phyloP scores from a whole-genome alignment of 2,329 filamentous ascomycete species.

The Aspergillus pseudotamarii region DNA sequence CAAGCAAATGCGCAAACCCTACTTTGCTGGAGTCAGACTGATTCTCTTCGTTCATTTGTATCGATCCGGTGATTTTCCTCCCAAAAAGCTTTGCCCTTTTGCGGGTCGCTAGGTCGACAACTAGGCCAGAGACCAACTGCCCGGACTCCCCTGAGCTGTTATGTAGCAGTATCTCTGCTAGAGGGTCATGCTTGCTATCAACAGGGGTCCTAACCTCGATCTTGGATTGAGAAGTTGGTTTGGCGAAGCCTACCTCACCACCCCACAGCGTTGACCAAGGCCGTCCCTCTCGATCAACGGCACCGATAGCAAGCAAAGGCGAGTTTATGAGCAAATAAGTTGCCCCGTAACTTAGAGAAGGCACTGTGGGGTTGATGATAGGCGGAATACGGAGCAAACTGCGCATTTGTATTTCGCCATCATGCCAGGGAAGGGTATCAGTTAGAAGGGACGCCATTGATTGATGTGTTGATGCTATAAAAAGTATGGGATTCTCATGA shows the following conservation, averaged over 20 bases:
- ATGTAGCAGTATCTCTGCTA: slow-evolving; percentile 64
- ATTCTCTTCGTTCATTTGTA: slow-evolving; percentile 36
- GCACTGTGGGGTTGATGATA: slow-evolving; percentile 73
- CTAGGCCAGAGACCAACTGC: slow-evolving; percentile 63
- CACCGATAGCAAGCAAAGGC: slow-evolving; percentile 72
- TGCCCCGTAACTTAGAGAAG: slow-evolving; percentile 64
- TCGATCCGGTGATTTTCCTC: slow-evolving; percentile 65
- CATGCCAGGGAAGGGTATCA: slow-evolving; percentile 54
- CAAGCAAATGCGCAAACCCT: slow-evolving; percentile 58
- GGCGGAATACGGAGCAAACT: slow-evolving; percentile 61
- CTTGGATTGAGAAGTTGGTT: slow-evolving; percentile 62
- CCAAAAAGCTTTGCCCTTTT: slow-evolving; percentile 76
- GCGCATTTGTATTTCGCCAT: slow-evolving; percentile 69
- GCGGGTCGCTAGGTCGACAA: slow-evolving; percentile 66
- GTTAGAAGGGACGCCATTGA: slow-evolving; percentile 29
- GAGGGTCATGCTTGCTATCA: slow-evolving; percentile 68
- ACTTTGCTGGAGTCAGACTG: slow-evolving; percentile 11
- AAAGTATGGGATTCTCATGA: background rate
- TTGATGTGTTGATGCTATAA: background rate
- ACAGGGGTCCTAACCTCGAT: slow-evolving; percentile 67
- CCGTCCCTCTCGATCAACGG: slow-evolving; percentile 64
- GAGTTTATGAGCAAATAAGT: slow-evolving; percentile 62
- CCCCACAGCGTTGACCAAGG: slow-evolving; percentile 82
- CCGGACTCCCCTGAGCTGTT: slow-evolving; percentile 39
- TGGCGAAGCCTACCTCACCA: slow-evolving; percentile 70